These are phyloP conservation scores for Phytophthora nicotianae DNA, from an alignment of 352 stramenopile species.

Conservation along the genomic window DNA sequence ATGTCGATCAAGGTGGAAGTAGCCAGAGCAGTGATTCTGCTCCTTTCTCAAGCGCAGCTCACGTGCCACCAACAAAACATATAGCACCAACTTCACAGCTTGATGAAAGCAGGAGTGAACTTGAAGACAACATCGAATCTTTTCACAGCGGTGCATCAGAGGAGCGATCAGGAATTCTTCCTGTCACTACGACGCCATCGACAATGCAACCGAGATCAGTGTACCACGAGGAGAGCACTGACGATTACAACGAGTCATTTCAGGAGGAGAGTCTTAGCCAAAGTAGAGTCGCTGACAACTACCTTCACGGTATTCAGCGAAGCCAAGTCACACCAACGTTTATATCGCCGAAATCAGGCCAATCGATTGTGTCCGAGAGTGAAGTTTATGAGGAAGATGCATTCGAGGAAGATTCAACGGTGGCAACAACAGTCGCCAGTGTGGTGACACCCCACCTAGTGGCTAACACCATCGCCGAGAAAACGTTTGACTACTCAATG, in stretches of 20 bases:
- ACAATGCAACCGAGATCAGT: neutral
- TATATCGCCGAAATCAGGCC: neutral
- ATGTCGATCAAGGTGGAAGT: conserved; percentile 2
- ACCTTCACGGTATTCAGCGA: conserved; percentile 5
- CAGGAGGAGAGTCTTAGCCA: conserved; percentile 45
- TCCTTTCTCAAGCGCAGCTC: neutral
- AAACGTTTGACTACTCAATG: conserved; percentile 73
- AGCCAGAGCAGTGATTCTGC: conserved; percentile 8
- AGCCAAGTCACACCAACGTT: neutral
- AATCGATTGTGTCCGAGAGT: conserved; percentile 42
- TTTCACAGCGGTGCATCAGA: conserved; percentile 14
- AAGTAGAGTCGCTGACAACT: conserved; percentile 32
- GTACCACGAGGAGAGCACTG: conserved; percentile 14
- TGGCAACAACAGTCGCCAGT: neutral
- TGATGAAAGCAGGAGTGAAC: conserved; percentile 9
- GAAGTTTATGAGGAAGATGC: conserved; percentile 54
- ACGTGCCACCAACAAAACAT: neutral
- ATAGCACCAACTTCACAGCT: neutral
- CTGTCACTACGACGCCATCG: neutral
- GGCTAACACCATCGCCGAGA: conserved; percentile 23
- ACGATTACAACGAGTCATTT: conserved; percentile 25
- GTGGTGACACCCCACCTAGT: neutral
- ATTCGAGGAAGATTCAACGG: conserved; percentile 45
- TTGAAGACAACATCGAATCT: conserved; percentile 23
- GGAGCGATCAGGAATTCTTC: neutral